phyloP scores from a whole-genome alignment of 2,329 filamentous ascomycete genomes.

The Verticillium alfalfae region DNA sequence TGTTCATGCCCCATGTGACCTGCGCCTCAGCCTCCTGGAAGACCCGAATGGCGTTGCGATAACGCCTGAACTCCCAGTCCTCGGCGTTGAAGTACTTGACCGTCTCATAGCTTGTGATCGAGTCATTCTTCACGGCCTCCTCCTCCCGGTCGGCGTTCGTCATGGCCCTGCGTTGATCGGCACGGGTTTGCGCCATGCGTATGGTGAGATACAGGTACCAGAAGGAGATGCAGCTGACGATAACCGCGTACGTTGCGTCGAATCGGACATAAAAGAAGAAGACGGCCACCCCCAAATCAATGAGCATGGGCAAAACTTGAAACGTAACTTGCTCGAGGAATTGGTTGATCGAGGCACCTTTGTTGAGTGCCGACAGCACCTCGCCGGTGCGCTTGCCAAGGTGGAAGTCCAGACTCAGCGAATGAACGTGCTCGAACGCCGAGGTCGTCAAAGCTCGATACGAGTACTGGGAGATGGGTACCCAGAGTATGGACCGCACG shows the following conservation, averaged over 20 bases:
- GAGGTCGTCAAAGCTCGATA: conserved; percentile 92
- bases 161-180: conserved; percentile 87
- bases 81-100: conserved; percentile 90
- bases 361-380: conserved; percentile 90
- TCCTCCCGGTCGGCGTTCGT: conserved; percentile 92
- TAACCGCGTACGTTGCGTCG: conserved; percentile 71
- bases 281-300: conserved; percentile 83
- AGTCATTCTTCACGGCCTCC: conserved; percentile 97
- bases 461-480: conserved; percentile 94
- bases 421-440: conserved; percentile 95
- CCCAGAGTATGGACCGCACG: conserved; percentile 80
- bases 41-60: conserved; percentile 61
- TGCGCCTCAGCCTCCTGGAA: conserved; percentile 73
- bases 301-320: conserved; percentile 88
- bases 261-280: conserved; percentile 73
- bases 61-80: conserved; percentile 70
- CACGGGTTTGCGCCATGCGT: conserved; percentile 88
- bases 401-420: conserved; percentile 92
- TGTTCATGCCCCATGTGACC: conserved; percentile 69
- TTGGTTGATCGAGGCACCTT: conserved; percentile 91
- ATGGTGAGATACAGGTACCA: conserved; percentile 96
- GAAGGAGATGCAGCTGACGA: conserved; percentile 86
- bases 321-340: conserved; percentile 97
- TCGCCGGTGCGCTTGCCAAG: conserved; percentile 95
- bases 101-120: conserved; percentile 96